phyloP scores from a whole-genome alignment of 306 rosid genomes.

The Lithocarpus polystachyus region DNA sequence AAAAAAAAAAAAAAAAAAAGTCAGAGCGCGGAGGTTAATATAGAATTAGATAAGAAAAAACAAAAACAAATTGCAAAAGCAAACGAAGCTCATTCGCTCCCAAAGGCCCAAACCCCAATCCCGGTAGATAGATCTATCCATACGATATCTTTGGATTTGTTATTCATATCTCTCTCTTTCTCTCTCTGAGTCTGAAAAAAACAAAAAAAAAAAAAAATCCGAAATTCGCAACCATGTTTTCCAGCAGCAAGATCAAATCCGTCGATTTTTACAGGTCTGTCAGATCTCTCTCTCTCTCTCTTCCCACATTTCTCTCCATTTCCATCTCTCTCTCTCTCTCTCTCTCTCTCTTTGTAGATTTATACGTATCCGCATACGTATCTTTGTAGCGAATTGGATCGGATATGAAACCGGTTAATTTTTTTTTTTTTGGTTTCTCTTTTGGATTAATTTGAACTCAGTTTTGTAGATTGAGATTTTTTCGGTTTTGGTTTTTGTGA shows the following conservation, averaged over 20 bases:
- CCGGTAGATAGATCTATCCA: constrained; percentile 18
- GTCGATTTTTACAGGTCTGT: constrained; percentile 90
- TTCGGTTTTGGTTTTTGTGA: not conserved
- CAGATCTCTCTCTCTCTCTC: constrained; percentile 25
- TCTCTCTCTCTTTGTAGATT: not conserved
- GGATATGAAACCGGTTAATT: too few species aligned
- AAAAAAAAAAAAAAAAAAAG: not conserved
- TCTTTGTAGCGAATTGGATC: too few species aligned
- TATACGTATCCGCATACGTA: too few species aligned
- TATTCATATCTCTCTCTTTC: constrained; percentile 13
- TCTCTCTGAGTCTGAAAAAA: not conserved
- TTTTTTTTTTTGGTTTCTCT: too few species aligned
- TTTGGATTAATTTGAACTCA: too few species aligned
- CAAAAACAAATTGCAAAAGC: not conserved
- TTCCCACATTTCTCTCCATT: not conserved
- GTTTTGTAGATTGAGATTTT: not conserved
- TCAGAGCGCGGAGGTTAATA: not conserved
- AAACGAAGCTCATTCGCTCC: not conserved
- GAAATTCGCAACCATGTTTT: constrained; percentile 56
- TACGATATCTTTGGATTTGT: constrained; percentile 24
- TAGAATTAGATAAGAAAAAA: not conserved
- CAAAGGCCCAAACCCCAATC: not conserved
- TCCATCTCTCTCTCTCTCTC: constrained; percentile 18
- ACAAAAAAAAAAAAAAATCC: not conserved
- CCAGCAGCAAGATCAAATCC: constrained; percentile 78